Evolutionary conservation across 2,329 filamentous ascomycete genomes (phyloP).

Genomic region (Colletotrichum tanaceti): DNA sequence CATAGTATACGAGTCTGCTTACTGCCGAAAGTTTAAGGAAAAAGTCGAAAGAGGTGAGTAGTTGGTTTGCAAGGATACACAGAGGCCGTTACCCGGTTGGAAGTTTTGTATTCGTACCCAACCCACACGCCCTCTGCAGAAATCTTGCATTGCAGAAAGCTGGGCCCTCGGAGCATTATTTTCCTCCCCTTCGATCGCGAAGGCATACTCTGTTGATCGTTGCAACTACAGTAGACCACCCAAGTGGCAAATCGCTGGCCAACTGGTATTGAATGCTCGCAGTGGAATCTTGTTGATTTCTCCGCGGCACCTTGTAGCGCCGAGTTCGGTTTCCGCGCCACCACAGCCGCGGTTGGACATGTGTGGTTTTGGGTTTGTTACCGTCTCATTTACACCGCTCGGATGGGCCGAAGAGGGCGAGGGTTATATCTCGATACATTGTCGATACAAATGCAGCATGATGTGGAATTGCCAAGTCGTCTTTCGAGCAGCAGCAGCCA

Average conservation of each 20-base stretch:
- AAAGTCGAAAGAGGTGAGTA: not conserved
- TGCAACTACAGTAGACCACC: not conserved
- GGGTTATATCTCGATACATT: not conserved
- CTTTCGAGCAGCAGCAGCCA: slow-evolving; percentile 2
- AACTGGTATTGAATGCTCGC: too few species aligned
- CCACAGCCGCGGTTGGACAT: too few species aligned
- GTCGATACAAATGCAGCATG: not conserved
- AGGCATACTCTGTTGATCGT: not conserved
- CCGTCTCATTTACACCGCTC: not conserved
- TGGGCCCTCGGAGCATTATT: slow-evolving; percentile 22
- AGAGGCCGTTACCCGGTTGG: not conserved
- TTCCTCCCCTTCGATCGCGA: not conserved
- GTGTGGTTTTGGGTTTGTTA: too few species aligned
- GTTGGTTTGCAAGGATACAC: not conserved
- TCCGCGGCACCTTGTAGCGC: not conserved
- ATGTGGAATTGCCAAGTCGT: not conserved
- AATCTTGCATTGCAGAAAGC: slow-evolving; percentile 33
- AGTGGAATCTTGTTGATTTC: not conserved
- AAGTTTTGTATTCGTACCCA: not conserved
- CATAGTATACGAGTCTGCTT: not conserved
- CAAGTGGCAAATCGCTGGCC: too few species aligned
- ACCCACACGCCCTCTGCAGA: slow-evolving; percentile 9
- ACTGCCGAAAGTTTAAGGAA: not conserved
- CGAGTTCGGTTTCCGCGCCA: not conserved
- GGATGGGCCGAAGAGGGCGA: not conserved